Conservation (phyloP, 495 filamentous ascomycete genomes). For the Talaromyces adpressus region DNA sequence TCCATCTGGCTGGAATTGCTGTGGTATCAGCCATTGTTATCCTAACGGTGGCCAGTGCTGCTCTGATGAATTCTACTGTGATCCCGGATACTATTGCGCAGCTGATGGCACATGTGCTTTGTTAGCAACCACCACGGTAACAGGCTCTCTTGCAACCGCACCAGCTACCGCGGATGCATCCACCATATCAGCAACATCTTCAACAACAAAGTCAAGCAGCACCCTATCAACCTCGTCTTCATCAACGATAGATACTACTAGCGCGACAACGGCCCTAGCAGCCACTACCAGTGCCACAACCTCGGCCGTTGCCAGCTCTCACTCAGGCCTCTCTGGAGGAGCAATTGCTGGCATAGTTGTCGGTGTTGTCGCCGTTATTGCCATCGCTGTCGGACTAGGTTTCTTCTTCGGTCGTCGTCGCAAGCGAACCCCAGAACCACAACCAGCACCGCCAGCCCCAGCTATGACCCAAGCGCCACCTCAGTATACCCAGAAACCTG, state of each 20-base stretch:
- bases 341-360: not conserved
- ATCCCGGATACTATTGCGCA: not conserved
- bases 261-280: not conserved
- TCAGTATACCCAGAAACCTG: not conserved
- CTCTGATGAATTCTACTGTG: not conserved
- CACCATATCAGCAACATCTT: not conserved
- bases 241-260: not conserved
- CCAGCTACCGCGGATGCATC: not conserved
- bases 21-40: not conserved
- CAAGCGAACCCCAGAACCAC: not conserved
- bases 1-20: not conserved
- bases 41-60: not conserved
- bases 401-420: not conserved
- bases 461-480: not conserved
- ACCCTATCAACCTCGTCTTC: not conserved
- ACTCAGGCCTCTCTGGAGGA: not conserved
- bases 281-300: not conserved
- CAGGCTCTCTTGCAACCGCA: not conserved
- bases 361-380: not conserved
- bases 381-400: not conserved
- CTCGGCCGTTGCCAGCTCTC: not conserved
- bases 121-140: not conserved
- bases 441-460: not conserved
- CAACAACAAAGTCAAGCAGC: not conserved
- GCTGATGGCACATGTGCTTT: not conserved